Base-by-base conservation (phyloP, 176 grass and related monocot genomes). In the Olyra latifolia region DNA sequence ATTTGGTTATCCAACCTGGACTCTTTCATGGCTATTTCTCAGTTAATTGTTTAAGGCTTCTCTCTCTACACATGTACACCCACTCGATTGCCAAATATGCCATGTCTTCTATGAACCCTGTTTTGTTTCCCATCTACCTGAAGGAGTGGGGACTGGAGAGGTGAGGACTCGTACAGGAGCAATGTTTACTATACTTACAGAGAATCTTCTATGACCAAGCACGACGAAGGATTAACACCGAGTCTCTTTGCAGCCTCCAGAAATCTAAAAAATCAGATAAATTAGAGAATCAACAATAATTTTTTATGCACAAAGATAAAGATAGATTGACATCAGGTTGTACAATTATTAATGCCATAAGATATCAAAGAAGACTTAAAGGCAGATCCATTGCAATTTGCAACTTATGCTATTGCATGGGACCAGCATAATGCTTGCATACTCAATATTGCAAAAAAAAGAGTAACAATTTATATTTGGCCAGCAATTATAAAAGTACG, bases 121-220 rank as follows among this genome's bases (percentile, higher is more conserved):
- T 12, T 40, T 0, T 12, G 20, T 72, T 38, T 38, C 16, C 48
- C 48, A 66, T 62, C 30, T 62, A 35, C 32, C 32, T 35, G 32
- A 35, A 2, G 32, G 32, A 35, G 32, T 35, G 32, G 32, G 5
- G 5, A 35, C 5, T 35, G 32, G 5, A 35, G 32, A 35, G 5
- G 32, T 2, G 32, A 60, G 15, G 3, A 7, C 40, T 66, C 7
- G 40, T 54, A n/a, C 4, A 12, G 9, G 40, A 78, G 54, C 59
- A n/a, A 9, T 69, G 15, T 66, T 70, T 80, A 28, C 45, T 84
- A 3, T 41, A 71, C 94, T 84, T 62, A 91, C 94, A 66, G 29
- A 74, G 94, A 97, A 90, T 97, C 91, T 80, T 97, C 91, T 32
- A 97, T 97, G 32, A 97, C 78, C 71, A 97, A 65, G 78, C 89